These are phyloP conservation scores for Colletotrichum sp. DNA, from an alignment of 2,329 filamentous ascomycete genomes.

Conservation along the genomic window DNA sequence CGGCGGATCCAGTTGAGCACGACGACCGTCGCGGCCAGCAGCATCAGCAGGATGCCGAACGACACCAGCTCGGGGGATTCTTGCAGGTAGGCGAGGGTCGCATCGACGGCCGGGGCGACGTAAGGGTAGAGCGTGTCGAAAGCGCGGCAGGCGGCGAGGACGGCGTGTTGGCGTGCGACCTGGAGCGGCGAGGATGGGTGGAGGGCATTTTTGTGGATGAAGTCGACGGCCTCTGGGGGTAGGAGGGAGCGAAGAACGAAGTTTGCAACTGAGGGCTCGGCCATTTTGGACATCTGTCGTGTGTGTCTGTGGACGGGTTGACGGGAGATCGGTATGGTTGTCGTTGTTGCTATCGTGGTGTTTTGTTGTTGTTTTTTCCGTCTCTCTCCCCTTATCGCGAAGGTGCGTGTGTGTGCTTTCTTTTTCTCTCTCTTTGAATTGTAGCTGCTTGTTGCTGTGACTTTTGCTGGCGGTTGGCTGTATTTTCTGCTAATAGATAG, in stretches of 20 bases:
- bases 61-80: slow-evolving; percentile 47
- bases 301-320: not conserved
- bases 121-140: slow-evolving; percentile 41
- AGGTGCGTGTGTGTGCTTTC: not conserved
- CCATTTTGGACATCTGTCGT: slow-evolving; percentile 26
- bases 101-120: slow-evolving; percentile 47
- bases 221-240: slow-evolving; percentile 46
- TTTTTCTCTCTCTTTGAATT: not conserved
- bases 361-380: not conserved
- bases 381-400: not conserved
- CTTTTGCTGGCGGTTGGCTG: not conserved
- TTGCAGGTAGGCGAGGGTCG: slow-evolving; percentile 34
- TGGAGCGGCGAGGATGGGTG: slow-evolving; percentile 50
- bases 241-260: slow-evolving; percentile 43
- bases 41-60: slow-evolving; percentile 51
- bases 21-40: slow-evolving; percentile 66
- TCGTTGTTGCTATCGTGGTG: not conserved
- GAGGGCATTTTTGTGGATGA: slow-evolving; percentile 52
- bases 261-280: slow-evolving; percentile 32
- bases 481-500: not conserved
- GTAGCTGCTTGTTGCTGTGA: not conserved
- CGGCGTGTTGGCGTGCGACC: slow-evolving; percentile 37
- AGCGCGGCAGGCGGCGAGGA: slow-evolving; percentile 29
- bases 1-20: slow-evolving; percentile 74
- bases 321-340: not conserved